Conservation (phyloP, 768 basidiomycete genomes). For the Rossbeevera mucosa region DNA sequence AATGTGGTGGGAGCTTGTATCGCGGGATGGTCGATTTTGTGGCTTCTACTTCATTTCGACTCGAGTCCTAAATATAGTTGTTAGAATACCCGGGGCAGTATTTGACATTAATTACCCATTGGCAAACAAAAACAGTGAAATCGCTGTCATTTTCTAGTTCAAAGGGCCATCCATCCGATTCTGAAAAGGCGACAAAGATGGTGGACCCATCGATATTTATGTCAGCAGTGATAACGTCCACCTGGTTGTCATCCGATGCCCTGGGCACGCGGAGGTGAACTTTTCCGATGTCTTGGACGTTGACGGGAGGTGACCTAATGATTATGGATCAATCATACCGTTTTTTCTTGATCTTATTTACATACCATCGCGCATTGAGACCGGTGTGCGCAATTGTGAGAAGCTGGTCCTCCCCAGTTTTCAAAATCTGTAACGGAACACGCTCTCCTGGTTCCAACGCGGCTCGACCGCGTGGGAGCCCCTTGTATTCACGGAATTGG, state of each 20-base stretch:
- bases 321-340: neutral
- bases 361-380: constrained; percentile 75
- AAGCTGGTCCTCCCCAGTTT: constrained; percentile 63
- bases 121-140: constrained; percentile 59
- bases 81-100: neutral
- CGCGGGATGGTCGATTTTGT: constrained; percentile 35
- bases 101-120: constrained; percentile 50
- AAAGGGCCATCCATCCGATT: constrained; percentile 80
- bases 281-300: constrained; percentile 84
- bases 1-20: constrained; percentile 58
- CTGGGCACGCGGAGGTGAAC: constrained; percentile 67
- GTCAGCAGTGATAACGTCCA: constrained; percentile 67
- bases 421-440: constrained; percentile 62
- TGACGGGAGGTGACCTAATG: constrained; percentile 85
- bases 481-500: constrained; percentile 82
- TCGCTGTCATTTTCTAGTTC: constrained; percentile 86
- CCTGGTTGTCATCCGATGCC: constrained; percentile 33
- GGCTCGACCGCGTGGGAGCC: constrained; percentile 55
- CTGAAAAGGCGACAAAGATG: constrained; percentile 76
- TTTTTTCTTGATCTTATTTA: constrained; percentile 1
- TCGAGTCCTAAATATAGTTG: constrained; percentile 41
- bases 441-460: constrained; percentile 65
- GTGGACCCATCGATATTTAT: constrained; percentile 80
- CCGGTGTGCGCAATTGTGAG: constrained; percentile 86
- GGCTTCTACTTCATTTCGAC: constrained; percentile 35